Evolutionary conservation across 768 basidiomycete species (phyloP).

Genomic region (Leccinum arenicola): DNA sequence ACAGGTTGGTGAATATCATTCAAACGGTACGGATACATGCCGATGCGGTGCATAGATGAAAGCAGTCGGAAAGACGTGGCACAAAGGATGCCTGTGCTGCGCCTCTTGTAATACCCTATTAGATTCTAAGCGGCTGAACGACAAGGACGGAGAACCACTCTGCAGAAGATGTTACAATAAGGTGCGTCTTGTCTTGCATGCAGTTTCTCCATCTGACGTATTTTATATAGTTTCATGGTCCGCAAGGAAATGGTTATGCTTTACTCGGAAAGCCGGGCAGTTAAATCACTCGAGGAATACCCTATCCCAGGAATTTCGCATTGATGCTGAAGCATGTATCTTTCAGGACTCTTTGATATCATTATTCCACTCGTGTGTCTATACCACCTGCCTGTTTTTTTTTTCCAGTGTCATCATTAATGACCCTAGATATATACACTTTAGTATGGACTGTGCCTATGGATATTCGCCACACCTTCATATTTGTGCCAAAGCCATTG

Average conservation of each 20-base stretch:
- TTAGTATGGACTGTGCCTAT: slow-evolving; percentile 5
- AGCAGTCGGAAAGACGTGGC: slow-evolving; percentile 77
- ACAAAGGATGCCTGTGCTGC: slow-evolving; percentile 77
- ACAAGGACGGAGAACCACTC: slow-evolving; percentile 70
- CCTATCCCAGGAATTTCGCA: not conserved
- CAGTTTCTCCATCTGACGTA: slow-evolving; percentile 22
- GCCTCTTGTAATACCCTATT: slow-evolving; percentile 63
- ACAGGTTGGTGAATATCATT: slow-evolving; percentile 48
- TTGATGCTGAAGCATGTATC: slow-evolving; percentile 9
- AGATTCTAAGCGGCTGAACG: slow-evolving; percentile 71
- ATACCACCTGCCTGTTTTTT: slow-evolving; percentile 19
- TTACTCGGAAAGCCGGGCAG: slow-evolving; percentile 53
- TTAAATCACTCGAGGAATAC: slow-evolving; percentile 17
- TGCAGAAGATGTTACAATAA: slow-evolving; percentile 76
- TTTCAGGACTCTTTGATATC: slow-evolving; percentile 10
- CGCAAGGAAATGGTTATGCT: slow-evolving; percentile 77
- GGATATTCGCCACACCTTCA: not conserved
- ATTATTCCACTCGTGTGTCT: slow-evolving; percentile 20
- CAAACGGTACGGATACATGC: not conserved
- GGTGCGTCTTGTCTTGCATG: slow-evolving; percentile 28
- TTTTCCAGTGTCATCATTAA: slow-evolving; percentile 11
- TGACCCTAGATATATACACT: slow-evolving; percentile 8
- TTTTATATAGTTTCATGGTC: slow-evolving; percentile 60
- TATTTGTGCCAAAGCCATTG: not conserved
- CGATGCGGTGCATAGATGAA: slow-evolving; percentile 51